Evolutionary conservation across 2,329 filamentous ascomycete species (phyloP), one percentile per base, ranked within the genome.

Genomic region (Aspergillus felis): DNA sequence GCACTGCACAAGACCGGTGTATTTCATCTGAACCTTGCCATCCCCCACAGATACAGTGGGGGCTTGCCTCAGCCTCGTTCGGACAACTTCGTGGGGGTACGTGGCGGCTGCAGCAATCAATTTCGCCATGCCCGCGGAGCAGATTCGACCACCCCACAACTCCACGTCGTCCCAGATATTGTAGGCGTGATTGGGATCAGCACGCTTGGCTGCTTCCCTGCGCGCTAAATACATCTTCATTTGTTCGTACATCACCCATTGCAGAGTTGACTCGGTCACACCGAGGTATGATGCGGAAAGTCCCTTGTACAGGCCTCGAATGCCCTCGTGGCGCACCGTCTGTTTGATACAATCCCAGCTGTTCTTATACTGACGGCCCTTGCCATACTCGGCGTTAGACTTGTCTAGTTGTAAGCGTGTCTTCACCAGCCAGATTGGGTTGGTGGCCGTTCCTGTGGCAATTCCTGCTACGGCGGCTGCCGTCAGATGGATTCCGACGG

Each of bases 351-450:
- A 97, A 74, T 97, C 92, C 75, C 87, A 83, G 61, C 90, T 92
- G 74, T 96, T 96, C 72, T 86, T 86, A 76, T 97, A 97, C 68
- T 86, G 86, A 53, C 92, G 82, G 53, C 80, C 79, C 54, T 58
- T 82, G 79, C 61, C 83, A 59, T 78, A 77, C 65, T 84, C 83
- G 17, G 88, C 88, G 53, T 86, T 84, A 70, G 90, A 90, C 79
- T 92, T 95, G 78, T 97, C 92, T 35, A 97, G 84, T 76, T 97
- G 92, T 66, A 97, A 74, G 32, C 92, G 82, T 44, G 92, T 97
- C 82, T 97, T 97, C 70, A 97, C 86, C 61, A 97, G 84, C 92
- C 92, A 97, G 69, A 97, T 96, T 1, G 92, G 92, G 74, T 97
- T 97, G 41, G 92, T 97, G 24, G 89, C 90, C 1, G 93, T 97